phyloP scores from a whole-genome alignment of 345 rosid genomes.

The Melastoma malabathricum region DNA sequence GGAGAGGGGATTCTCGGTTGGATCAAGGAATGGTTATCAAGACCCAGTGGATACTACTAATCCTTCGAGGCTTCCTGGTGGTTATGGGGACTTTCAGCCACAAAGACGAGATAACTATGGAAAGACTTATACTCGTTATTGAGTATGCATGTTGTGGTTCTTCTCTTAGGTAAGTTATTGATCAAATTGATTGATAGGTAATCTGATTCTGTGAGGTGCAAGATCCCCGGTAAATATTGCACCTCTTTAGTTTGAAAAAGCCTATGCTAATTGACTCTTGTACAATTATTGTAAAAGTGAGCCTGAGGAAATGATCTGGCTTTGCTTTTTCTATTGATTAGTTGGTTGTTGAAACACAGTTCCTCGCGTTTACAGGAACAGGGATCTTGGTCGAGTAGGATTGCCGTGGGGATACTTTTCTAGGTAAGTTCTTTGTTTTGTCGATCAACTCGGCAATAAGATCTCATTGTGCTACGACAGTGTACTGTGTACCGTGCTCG shows the following conservation, averaged over 20 bases:
- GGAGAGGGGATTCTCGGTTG: conserved; percentile 38
- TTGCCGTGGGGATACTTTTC: conserved; percentile 18
- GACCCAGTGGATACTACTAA: conserved; percentile 53
- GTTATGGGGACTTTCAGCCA: conserved; percentile 58
- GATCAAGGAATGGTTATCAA: conserved; percentile 51
- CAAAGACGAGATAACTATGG: conserved; percentile 79
- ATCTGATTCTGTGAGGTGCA: neutral
- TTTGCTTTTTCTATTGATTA: neutral
- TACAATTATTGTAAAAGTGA: no score
- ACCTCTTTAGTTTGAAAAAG: no score
- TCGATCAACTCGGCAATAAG: neutral
- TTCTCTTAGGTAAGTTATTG: conserved; percentile 57
- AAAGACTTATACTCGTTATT: conserved; percentile 69
- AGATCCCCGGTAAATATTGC: no score
- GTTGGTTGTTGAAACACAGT: conserved; percentile 15
- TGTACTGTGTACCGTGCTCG: no score
- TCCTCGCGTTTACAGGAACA: conserved; percentile 41
- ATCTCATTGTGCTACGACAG: no score
- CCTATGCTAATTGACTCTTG: no score
- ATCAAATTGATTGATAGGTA: conserved; percentile 10
- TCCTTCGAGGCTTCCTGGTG: conserved; percentile 58
- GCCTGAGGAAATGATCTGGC: no score
- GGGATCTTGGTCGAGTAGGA: conserved; percentile 23
- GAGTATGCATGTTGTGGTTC: conserved; percentile 17
- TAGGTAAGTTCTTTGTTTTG: conserved; percentile 17